Evolutionary conservation across 345 rosid genomes (phyloP).

Genomic region (Salix viminalis): DNA sequence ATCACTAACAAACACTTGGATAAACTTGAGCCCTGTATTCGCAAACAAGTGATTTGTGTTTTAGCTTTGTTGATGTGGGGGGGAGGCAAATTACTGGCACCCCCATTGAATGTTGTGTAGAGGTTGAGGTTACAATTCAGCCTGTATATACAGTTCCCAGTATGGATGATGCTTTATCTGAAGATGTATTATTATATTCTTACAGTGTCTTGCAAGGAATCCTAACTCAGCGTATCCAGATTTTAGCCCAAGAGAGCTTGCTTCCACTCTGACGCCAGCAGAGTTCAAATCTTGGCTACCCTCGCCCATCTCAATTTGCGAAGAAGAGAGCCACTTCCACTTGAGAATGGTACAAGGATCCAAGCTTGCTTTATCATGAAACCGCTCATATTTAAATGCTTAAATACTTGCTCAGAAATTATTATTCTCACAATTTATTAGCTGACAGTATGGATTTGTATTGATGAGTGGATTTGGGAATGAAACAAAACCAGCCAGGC

Average conservation of each 20-base stretch:
- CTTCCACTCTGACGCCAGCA: not conserved
- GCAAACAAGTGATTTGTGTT: slow-evolving; percentile 41
- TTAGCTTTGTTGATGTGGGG: slow-evolving; percentile 46
- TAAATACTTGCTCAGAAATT: not conserved
- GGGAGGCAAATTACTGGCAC: slow-evolving; percentile 55
- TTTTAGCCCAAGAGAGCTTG: not conserved
- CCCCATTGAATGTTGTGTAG: slow-evolving; percentile 50
- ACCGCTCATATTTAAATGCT: not conserved
- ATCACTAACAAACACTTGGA: slow-evolving; percentile 51
- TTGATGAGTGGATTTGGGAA: not conserved
- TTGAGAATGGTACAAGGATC: not conserved
- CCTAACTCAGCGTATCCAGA: not conserved
- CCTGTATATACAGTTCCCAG: not conserved
- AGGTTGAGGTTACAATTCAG: slow-evolving; percentile 44
- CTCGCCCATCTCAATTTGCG: not conserved
- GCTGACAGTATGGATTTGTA: not conserved
- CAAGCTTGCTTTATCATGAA: not conserved
- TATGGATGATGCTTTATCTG: not conserved
- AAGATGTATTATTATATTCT: not conserved
- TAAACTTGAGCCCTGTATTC: slow-evolving; percentile 44
- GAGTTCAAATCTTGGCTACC: not conserved
- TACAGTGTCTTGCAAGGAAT: not conserved
- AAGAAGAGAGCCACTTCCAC: not conserved
- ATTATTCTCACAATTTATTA: not conserved
- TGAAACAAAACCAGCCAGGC: not conserved